Percentiles rank a stretch among this genome's conserved stretches.
These are phyloP conservation scores for Neoconidiobolus thromboides DNA, from an alignment of 371 early-diverging fungal species.

Conservation along the genomic window DNA sequence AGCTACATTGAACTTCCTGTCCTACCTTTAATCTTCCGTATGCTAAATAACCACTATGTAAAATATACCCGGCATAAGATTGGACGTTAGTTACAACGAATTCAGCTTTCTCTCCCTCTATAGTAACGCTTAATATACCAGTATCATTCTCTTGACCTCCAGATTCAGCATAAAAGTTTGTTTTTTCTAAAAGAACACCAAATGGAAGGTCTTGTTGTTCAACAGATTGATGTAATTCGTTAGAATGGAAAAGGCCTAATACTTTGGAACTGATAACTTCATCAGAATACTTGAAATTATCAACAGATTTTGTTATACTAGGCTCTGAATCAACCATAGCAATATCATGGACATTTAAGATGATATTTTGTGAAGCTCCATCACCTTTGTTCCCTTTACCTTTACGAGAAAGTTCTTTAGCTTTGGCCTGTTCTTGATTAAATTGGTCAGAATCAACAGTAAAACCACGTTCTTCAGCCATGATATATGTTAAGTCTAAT, in stretches of 20 bases:
- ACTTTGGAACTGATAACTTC: constrained; percentile 45
- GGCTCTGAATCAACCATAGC: constrained; percentile 58
- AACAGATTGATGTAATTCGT: constrained; percentile 28
- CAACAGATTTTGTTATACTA: constrained; percentile 71
- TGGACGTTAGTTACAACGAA: constrained; percentile 93
- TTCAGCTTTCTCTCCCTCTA: constrained; percentile 21
- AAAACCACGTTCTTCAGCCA: constrained; percentile 94
- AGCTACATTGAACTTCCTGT: constrained; percentile 51
- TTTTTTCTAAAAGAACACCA: constrained; percentile 87
- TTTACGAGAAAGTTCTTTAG: constrained; percentile 60
- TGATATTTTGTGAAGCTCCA: constrained; percentile 29
- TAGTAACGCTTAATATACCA: constrained; percentile 73
- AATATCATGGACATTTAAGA: constrained; percentile 82
- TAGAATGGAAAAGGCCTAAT: constrained; percentile 48
- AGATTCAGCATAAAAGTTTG: constrained; percentile 97
- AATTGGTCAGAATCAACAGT: constrained; percentile 76
- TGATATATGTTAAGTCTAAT: constrained; percentile 92
- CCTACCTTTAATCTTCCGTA: constrained; percentile 58
- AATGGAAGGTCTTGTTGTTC: constrained; percentile 19
- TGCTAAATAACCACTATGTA: constrained; percentile 90
- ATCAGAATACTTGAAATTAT: constrained; percentile 62
- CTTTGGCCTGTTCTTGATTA: constrained; percentile 55
- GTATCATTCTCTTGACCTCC: constrained; percentile 98
- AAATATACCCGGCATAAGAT: constrained; percentile 86
- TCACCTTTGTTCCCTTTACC: constrained; percentile 34